Conservation (phyloP, 108 stramenopile genomes). For the Skeletonema potamos region DNA sequence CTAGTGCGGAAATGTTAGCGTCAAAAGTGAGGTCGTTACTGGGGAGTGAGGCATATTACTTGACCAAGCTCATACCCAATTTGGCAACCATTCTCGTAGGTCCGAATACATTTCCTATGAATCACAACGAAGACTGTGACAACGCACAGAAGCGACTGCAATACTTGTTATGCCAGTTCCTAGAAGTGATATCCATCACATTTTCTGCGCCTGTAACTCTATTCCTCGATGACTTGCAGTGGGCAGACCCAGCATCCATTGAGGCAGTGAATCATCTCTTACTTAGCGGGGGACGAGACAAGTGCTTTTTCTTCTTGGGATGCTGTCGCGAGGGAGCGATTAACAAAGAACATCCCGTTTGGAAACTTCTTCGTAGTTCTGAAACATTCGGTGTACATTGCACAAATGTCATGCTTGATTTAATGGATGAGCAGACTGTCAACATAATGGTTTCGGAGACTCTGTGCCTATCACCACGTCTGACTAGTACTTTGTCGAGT, state of each 20-base stretch:
- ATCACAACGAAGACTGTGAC: neutral
- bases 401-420: neutral
- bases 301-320: neutral
- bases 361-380: neutral
- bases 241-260: slow-evolving; percentile 20
- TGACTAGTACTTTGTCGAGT: slow-evolving; percentile 1
- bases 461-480: slow-evolving; percentile 5
- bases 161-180: slow-evolving; percentile 15
- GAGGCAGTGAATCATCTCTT: slow-evolving; percentile 5
- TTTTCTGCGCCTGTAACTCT: neutral
- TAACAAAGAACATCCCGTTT: slow-evolving; percentile 4
- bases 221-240: too few relatives aligned
- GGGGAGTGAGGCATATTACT: neutral
- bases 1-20: too few relatives aligned
- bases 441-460: neutral
- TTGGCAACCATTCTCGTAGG: neutral
- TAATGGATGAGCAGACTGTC: neutral
- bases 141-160: slow-evolving; percentile 22
- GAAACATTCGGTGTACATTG: neutral
- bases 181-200: slow-evolving; percentile 11
- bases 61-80: neutral
- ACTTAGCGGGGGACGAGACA: neutral
- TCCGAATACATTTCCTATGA: neutral
- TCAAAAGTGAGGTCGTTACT: neutral
- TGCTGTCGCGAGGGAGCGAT: neutral